Percentiles rank a stretch among this genome's conserved stretches.
These are phyloP conservation scores for Metarhizium robertsii DNA, from an alignment of 2,329 filamentous ascomycete genomes.

Conservation along the genomic window DNA sequence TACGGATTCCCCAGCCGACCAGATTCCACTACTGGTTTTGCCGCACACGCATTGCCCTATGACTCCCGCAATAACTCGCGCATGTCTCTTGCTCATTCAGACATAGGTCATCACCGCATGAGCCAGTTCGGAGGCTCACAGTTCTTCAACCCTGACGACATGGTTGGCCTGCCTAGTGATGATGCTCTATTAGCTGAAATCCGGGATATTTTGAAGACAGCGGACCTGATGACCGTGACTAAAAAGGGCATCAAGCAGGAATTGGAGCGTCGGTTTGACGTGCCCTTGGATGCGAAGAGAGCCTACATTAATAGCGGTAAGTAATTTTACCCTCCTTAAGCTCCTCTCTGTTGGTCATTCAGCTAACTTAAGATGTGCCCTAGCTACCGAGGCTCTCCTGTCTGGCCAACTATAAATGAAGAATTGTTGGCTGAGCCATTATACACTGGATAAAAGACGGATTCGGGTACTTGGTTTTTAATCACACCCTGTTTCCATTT, in stretches of 20 bases:
- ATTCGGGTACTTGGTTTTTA: not conserved
- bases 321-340: conserved; percentile 22
- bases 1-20: conserved; percentile 57
- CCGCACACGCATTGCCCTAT: conserved; percentile 32
- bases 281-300: conserved; percentile 77
- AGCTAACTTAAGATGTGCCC: not conserved
- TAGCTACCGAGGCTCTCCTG: conserved; percentile 69
- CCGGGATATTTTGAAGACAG: conserved; percentile 80
- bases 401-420: conserved; percentile 61
- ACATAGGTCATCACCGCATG: conserved; percentile 49
- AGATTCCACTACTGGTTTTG: conserved; percentile 41
- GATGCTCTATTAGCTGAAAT: conserved; percentile 91
- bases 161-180: conserved; percentile 72
- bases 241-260: conserved; percentile 98
- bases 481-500: not conserved
- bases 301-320: conserved; percentile 89
- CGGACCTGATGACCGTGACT: conserved; percentile 94
- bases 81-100: conserved; percentile 72
- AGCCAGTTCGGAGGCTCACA: conserved; percentile 53
- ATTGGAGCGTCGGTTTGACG: conserved; percentile 81
- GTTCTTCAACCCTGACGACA: conserved; percentile 54
- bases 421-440: not conserved
- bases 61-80: conserved; percentile 45
- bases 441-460: not conserved
- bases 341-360: conserved; percentile 9